Base-by-base conservation (phyloP, 192 early-diverging fungal species). In the Chytriomyces confervae region DNA sequence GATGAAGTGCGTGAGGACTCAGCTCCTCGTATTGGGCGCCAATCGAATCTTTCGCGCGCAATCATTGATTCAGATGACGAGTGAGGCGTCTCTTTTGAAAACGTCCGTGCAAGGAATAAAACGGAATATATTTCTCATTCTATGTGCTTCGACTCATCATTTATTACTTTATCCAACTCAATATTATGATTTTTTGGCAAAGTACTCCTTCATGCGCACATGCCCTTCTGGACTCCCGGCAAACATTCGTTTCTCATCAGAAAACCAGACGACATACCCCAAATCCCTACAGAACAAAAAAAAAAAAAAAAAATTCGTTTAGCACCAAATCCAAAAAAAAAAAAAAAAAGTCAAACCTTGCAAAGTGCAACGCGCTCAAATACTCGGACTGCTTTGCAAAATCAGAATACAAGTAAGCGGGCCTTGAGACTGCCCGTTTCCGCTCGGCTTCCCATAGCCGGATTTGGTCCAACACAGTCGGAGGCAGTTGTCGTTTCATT, bases 401-500 rank as follows among this genome's bases (percentile, higher is more conserved):
- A 20, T 93, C 90, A 13, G 86, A 86, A 80, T 98, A 98, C 8
- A 96, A 83, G 74, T 85, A 89, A 0, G 85, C 91, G 79, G 80
- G 69, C 50, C 18, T 8, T 8, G 48, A 18, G n/a, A 27, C 27
- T 7, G 69, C 77, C 13, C 97, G 83, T 75, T 99, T 94, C 68
- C 92, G 86, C 79, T 99, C 97, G 82, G 94, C 91, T 82, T 99
- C 97, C 97, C 97, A 99, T 66, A 99, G 80, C 50, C 94, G 82
- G 48, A 99, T 94, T 83, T 99, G 97, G 83, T 99, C 97, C 0
- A 95, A 88, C 3, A 99, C 96, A 2, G 96, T 98, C 7, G 92
- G 76, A 0, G 97, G 97, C 69, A 99, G 80, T 64, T 84, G 80
- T 80, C 93, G 92, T 70, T 91, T 87, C 94, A 98, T 96, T 72